Conservation (phyloP, 768 basidiomycete species). For the Podaxis sp. region DNA sequence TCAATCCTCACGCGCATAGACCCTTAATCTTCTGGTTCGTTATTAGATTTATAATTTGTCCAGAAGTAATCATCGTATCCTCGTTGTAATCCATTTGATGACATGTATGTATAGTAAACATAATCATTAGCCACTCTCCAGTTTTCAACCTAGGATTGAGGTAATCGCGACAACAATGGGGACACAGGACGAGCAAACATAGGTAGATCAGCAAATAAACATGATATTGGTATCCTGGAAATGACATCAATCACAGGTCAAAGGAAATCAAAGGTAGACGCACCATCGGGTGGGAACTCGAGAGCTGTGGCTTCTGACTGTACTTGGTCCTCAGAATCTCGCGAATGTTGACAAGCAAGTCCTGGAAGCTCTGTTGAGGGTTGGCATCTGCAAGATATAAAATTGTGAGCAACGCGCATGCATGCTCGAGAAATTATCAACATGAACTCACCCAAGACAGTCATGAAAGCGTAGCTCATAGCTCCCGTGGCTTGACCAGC, state of each 20-base stretch:
- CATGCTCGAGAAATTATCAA: background rate
- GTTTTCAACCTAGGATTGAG: background rate
- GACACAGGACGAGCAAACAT: background rate
- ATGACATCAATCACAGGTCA: background rate
- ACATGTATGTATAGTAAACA: background rate
- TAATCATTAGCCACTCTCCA: background rate
- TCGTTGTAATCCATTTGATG: background rate
- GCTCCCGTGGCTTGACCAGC: slow-evolving; percentile 69
- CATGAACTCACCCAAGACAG: slow-evolving; percentile 42
- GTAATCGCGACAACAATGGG: background rate
- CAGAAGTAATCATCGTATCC: background rate
- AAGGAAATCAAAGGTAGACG: slow-evolving; percentile 15
- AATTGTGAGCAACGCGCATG: background rate
- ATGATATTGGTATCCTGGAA: slow-evolving; percentile 28
- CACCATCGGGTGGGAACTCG: slow-evolving; percentile 39
- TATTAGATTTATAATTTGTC: background rate
- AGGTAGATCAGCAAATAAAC: slow-evolving; percentile 25
- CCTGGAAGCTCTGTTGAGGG: slow-evolving; percentile 41
- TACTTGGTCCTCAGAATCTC: slow-evolving; percentile 38
- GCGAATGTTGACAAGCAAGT: slow-evolving; percentile 38
- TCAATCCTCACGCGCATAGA: background rate
- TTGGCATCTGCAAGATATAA: slow-evolving; percentile 31
- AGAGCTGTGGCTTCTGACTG: slow-evolving; percentile 44
- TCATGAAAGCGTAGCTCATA: slow-evolving; percentile 73
- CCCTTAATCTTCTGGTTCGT: background rate